Conservation (phyloP, 2,329 filamentous ascomycete genomes). For the Bimuria novae-zelandiae region DNA sequence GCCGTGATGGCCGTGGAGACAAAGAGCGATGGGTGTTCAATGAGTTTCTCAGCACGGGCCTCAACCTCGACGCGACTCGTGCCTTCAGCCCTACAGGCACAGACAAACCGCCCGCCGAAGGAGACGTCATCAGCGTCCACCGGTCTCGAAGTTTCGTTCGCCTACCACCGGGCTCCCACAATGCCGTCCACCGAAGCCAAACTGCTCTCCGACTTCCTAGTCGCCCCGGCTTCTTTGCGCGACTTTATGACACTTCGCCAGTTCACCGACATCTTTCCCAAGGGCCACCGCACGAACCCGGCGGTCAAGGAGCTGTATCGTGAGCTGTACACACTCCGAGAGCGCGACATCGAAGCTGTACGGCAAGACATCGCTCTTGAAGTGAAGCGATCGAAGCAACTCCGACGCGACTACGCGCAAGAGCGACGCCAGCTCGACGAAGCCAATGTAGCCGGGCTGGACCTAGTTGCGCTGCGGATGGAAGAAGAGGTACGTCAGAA, state of each 20-base stretch:
- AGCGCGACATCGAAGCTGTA: conserved; percentile 69
- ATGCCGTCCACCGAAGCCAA: conserved; percentile 77
- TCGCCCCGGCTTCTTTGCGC: conserved; percentile 74
- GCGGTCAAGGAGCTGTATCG: conserved; percentile 44
- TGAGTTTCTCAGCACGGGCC: conserved; percentile 15
- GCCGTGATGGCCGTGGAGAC: conserved; percentile 6
- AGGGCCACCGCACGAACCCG: conserved; percentile 56
- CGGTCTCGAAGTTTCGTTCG: no score
- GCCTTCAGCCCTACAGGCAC: neutral
- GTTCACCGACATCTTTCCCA: conserved; percentile 78
- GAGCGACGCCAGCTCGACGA: conserved; percentile 60
- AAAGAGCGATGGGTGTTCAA: conserved; percentile 9
- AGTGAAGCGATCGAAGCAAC: conserved; percentile 61
- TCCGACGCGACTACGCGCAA: conserved; percentile 62
- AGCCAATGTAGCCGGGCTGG: conserved; percentile 54
- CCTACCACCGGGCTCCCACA: no score
- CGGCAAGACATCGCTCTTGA: conserved; percentile 69
- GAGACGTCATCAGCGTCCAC: neutral
- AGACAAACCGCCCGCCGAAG: neutral
- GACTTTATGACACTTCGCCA: conserved; percentile 73
- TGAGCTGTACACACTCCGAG: conserved; percentile 76
- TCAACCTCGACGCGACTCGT: conserved; percentile 14
- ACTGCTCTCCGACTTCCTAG: conserved; percentile 77
- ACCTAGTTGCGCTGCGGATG: conserved; percentile 66
- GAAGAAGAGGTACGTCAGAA: conserved; percentile 49